Evolutionary conservation across 2,329 filamentous ascomycete species (phyloP).

Genomic region (Penicillium vulpinum): DNA sequence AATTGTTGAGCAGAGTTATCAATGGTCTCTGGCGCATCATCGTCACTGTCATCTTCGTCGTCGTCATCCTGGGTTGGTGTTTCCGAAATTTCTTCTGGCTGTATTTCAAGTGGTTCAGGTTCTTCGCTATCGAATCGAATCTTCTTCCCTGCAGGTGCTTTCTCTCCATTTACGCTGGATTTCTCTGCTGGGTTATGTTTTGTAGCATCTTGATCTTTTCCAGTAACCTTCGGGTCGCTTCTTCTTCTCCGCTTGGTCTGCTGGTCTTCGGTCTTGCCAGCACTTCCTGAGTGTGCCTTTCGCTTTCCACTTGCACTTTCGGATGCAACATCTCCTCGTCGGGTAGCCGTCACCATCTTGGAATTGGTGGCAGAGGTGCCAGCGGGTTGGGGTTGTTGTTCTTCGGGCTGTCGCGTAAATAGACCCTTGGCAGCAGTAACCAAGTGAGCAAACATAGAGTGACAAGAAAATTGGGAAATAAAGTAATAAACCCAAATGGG

Average conservation of each 20-base stretch:
- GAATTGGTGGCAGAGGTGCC: conserved; percentile 20
- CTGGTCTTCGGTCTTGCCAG: conserved; percentile 27
- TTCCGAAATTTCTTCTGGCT: conserved; percentile 22
- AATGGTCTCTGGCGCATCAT: conserved; percentile 45
- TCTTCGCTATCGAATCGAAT: conserved; percentile 47
- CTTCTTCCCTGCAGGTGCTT: conserved; percentile 22
- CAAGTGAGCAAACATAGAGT: conserved; percentile 45
- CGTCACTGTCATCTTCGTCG: conserved; percentile 36
- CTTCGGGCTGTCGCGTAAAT: conserved; percentile 35
- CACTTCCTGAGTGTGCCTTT: conserved; percentile 27
- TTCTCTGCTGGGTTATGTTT: conserved; percentile 11
- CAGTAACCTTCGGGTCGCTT: conserved; percentile 23
- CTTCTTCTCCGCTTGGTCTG: conserved; percentile 39
- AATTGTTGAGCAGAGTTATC: conserved; percentile 42
- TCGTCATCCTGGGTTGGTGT: conserved; percentile 24
- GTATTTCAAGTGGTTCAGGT: conserved; percentile 27
- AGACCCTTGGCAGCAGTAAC: conserved; percentile 46
- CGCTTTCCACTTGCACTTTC: conserved; percentile 34
- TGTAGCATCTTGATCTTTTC: conserved; percentile 15
- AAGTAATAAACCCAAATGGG: conserved; percentile 5
- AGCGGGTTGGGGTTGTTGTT: conserved; percentile 12
- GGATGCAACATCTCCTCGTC: conserved; percentile 27
- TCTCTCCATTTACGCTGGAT: conserved; percentile 14
- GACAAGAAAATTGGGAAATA: conserved; percentile 4
- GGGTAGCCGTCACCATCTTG: conserved; percentile 40